Percentiles rank a stretch among this genome's conserved stretches.
Conservation (phyloP, 805 yeast species). For the Cyberlindnera euphorbiiphila region DNA sequence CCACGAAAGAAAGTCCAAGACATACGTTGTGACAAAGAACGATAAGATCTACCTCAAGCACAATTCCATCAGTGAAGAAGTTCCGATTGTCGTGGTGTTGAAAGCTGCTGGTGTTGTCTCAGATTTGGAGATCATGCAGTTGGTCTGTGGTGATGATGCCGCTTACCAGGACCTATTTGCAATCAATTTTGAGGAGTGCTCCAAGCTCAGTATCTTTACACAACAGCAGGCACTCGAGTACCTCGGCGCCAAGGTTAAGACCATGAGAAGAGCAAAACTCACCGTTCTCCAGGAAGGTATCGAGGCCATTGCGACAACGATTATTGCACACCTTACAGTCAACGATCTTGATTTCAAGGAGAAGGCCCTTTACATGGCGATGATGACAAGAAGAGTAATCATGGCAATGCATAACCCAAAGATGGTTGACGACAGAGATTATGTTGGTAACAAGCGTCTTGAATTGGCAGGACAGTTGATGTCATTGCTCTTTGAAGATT, state of each 20-base stretch:
- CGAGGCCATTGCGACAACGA: conserved; percentile 93
- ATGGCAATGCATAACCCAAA: conserved; percentile 93
- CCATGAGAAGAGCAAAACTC: conserved; percentile 86
- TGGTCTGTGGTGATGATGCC: conserved; percentile 88
- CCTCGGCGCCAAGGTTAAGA: conserved; percentile 87
- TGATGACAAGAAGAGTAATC: conserved; percentile 94
- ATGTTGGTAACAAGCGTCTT: conserved; percentile 95
- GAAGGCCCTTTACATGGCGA: conserved; percentile 89
- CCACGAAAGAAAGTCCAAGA: conserved; percentile 96
- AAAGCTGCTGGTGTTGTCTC: conserved; percentile 95
- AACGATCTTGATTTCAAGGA: conserved; percentile 83
- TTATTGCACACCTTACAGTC: conserved; percentile 91
- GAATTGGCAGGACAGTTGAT: conserved; percentile 97
- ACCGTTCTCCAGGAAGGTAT: conserved; percentile 88
- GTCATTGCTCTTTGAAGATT: conserved; percentile 92
- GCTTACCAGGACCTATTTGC: conserved; percentile 90
- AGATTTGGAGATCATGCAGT: conserved; percentile 88
- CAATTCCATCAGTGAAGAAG: conserved; percentile 91
- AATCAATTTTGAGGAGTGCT: conserved; percentile 90
- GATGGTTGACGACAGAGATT: conserved; percentile 98
- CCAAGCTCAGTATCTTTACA: conserved; percentile 78
- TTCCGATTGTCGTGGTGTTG: conserved; percentile 87
- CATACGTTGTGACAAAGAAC: conserved; percentile 90
- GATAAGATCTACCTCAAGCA: conserved; percentile 88
- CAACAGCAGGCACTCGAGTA: conserved; percentile 92